Percentiles rank a stretch among this genome's conserved stretches.
Conservation (phyloP, 225 moss, liverwort and hornwort genomes). For the Neckera pumila region DNA sequence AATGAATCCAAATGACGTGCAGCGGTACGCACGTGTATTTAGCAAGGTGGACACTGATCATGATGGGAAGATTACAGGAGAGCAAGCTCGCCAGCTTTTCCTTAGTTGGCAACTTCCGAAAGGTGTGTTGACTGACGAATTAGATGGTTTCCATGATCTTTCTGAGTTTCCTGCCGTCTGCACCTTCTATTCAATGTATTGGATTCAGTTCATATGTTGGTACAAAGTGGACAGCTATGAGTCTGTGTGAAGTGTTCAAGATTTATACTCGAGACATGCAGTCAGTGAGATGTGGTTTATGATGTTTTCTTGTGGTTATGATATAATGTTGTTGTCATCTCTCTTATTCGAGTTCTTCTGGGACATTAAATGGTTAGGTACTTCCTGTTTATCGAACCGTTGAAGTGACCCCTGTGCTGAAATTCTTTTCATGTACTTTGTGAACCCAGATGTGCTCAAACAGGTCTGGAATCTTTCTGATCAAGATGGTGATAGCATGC, state of each 20-base stretch:
- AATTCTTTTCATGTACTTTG: neutral
- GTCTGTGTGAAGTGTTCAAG: neutral
- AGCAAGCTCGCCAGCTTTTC: conserved; percentile 94
- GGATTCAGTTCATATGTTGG: neutral
- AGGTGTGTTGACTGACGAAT: conserved; percentile 35
- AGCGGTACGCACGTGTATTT: conserved; percentile 79
- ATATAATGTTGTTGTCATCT: neutral
- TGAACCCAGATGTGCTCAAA: conserved; percentile 80
- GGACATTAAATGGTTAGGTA: neutral
- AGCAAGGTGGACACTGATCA: conserved; percentile 89
- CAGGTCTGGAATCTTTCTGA: conserved; percentile 99
- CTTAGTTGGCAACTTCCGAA: conserved; percentile 91
- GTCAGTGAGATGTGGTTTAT: neutral
- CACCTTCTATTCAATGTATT: neutral
- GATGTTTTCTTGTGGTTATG: neutral
- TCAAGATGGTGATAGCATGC: conserved; percentile 96
- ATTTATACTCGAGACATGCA: neutral
- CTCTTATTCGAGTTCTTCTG: neutral
- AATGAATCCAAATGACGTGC: conserved; percentile 71
- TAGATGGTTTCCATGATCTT: neutral
- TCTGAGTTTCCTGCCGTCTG: neutral
- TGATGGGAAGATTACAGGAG: conserved; percentile 93
- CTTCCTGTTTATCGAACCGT: neutral
- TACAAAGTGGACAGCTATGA: neutral
- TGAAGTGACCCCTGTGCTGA: neutral